Evolutionary conservation across 2,329 filamentous ascomycete species (phyloP), one percentile per base, ranked within the genome.

Genomic region (Fusarium foetens): DNA sequence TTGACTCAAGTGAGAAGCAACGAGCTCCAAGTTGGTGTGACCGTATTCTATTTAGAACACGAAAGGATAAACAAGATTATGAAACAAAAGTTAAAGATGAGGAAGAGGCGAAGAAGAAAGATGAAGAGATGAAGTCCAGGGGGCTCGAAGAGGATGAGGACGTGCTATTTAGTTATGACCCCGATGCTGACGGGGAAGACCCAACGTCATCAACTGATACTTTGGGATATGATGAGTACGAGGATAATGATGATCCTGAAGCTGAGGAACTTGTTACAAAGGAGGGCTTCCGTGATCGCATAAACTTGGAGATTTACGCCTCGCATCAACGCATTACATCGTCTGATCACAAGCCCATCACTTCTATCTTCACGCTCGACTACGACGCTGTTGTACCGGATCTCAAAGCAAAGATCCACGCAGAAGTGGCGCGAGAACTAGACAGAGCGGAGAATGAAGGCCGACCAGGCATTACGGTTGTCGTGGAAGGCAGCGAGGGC

Each of bases 11-110:
- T 73, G 96, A 98, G 79, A 99, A 99, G 84, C 92, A 92, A 71
- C 89, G 97, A 58, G 92, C 93, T 5, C 96, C 96, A 6, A 97
- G 94, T 79, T 99, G 96, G 95, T 99, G 96, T 80, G 96, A 99
- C 82, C 92, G 96, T 21, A 95, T 99, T 49, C 82, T 99, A 2
- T 99, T 91, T 80, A 88, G 95, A 12, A 96, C 94, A 5, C 89
- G 92, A 43, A 88, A 86, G 51, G 91, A 96, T 76, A 91, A 88
- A 70, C 82, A 91, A 31, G 86, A 86, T 6, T 92, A 94, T 74
- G 90, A 94, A 55, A 84, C 84, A 39, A 90, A 88, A 62, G 79
- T 88, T 2, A 85, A 85, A 61, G 91, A 95, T 60, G 89, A 91
- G 66, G 88, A 90, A 62, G 88, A 91, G 27, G 87, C 92, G 1